Evolutionary conservation across 2,329 filamentous ascomycete species (phyloP).

Genomic region (Phialemoniopsis sp.): DNA sequence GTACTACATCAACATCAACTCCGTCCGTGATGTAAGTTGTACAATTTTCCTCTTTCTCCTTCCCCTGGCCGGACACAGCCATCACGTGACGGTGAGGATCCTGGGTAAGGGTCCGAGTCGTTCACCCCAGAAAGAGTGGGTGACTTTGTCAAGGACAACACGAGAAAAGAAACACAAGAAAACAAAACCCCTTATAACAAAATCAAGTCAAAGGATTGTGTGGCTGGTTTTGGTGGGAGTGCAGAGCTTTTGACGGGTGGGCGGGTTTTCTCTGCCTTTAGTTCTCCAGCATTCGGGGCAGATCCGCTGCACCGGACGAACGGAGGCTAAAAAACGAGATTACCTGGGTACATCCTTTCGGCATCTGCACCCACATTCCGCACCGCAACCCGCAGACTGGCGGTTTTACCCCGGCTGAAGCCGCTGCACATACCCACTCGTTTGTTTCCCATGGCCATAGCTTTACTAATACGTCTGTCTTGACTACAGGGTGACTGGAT

Average conservation of each 20-base stretch:
- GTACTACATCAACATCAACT: conserved; percentile 99
- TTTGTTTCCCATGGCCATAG: conserved; percentile 19
- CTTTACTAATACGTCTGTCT: conserved; percentile 1
- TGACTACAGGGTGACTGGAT: conserved; percentile 88
- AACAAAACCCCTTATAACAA: conserved; percentile 2
- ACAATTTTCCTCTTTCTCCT: conserved; percentile 9
- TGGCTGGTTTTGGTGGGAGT: neutral
- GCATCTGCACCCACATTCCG: too few relatives aligned
- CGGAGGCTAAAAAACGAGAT: conserved; percentile 36
- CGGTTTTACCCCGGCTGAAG: too few relatives aligned
- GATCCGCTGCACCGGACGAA: conserved; percentile 29
- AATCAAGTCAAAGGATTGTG: conserved; percentile 5
- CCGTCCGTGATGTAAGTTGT: conserved; percentile 90
- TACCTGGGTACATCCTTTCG: conserved; percentile 17
- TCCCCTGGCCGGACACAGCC: too few relatives aligned
- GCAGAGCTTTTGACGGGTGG: neutral
- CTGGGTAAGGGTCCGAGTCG: conserved; percentile 1
- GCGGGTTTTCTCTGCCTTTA: conserved; percentile 12
- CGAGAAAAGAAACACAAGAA: neutral
- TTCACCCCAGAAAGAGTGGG: conserved; percentile 4
- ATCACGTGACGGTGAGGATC: neutral
- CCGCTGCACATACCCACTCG: too few relatives aligned
- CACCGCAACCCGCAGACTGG: too few relatives aligned
- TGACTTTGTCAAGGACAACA: too few relatives aligned
- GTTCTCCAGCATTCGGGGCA: conserved; percentile 12